phyloP scores from a whole-genome alignment of 441 rosid genomes.

The Jatropha podagrica region DNA sequence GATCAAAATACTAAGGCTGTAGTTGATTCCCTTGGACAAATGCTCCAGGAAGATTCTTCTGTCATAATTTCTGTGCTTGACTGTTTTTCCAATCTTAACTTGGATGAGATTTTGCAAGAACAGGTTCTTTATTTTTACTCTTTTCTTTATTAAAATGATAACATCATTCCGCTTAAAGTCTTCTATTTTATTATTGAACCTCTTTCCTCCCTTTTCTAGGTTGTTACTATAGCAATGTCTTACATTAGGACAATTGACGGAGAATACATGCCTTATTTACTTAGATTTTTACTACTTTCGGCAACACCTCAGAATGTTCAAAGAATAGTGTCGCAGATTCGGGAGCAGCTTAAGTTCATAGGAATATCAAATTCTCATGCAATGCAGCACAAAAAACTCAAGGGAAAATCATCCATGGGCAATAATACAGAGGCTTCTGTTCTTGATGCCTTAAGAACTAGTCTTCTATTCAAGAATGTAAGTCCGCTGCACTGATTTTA shows the following conservation, averaged over 20 bases:
- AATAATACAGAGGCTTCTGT: constrained; percentile 58
- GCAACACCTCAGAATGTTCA: constrained; percentile 67
- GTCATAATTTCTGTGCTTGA: constrained; percentile 73
- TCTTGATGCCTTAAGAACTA: constrained; percentile 77
- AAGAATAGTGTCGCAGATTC: constrained; percentile 69
- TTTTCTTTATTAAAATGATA: background rate
- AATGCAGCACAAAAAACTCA: constrained; percentile 48
- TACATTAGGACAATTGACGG: constrained; percentile 73
- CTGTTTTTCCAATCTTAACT: constrained; percentile 68
- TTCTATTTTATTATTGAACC: background rate
- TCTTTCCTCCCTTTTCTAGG: constrained; percentile 36
- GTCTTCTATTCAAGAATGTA: constrained; percentile 79
- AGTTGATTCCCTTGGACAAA: constrained; percentile 63
- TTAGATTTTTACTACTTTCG: constrained; percentile 74
- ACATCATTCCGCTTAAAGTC: background rate
- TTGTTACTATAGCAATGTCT: constrained; percentile 62
- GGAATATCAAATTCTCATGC: constrained; percentile 44
- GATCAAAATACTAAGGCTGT: constrained; percentile 55
- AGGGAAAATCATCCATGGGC: constrained; percentile 54
- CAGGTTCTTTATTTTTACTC: constrained; percentile 45
- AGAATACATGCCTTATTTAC: constrained; percentile 72
- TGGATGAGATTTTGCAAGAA: constrained; percentile 70
- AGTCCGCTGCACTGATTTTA: constrained; percentile 23
- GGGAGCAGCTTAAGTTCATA: constrained; percentile 64
- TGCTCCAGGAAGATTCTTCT: constrained; percentile 78